A percentile compares a stretch with the other conserved stretches of the same genome.
phyloP scores from a whole-genome alignment of 345 rosid genomes.

The Euclidium syriacum region DNA sequence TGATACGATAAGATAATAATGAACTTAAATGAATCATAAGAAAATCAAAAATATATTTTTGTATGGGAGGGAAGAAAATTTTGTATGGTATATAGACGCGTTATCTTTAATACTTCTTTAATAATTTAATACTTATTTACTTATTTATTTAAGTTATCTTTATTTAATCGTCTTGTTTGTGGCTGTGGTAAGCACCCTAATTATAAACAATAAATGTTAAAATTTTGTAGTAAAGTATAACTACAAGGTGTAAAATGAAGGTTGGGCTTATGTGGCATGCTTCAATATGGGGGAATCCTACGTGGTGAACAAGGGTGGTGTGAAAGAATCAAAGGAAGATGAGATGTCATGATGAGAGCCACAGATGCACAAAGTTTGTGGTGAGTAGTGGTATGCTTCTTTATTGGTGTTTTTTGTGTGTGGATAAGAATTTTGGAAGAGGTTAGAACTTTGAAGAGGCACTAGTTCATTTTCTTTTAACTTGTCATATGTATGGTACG shows the following conservation, averaged over 20 bases:
- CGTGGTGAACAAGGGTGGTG: conserved; percentile 21
- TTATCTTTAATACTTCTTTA: background rate
- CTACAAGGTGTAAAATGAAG: conserved; percentile 4
- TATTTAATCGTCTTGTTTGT: background rate
- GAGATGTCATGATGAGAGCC: conserved; percentile 28
- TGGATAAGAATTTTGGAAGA: conserved; percentile 25
- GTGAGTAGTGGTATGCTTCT: background rate
- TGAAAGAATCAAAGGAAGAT: conserved; percentile 28
- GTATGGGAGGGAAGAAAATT: background rate
- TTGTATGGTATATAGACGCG: background rate
- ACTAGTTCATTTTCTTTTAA: background rate
- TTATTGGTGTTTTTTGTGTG: background rate
- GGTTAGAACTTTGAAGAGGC: conserved; percentile 6
- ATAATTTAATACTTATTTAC: background rate
- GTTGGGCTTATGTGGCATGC: conserved; percentile 12
- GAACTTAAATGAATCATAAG: background rate
- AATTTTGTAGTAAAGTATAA: background rate
- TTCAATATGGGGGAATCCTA: conserved; percentile 1
- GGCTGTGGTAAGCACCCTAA: background rate
- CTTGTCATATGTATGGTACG: background rate
- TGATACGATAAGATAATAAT: conserved; percentile 8
- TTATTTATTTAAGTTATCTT: background rate
- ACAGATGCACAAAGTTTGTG: background rate
- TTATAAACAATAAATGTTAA: background rate
- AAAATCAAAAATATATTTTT: background rate